Conservation (phyloP, 805 yeast genomes). For the Kazachstania africana region DNA sequence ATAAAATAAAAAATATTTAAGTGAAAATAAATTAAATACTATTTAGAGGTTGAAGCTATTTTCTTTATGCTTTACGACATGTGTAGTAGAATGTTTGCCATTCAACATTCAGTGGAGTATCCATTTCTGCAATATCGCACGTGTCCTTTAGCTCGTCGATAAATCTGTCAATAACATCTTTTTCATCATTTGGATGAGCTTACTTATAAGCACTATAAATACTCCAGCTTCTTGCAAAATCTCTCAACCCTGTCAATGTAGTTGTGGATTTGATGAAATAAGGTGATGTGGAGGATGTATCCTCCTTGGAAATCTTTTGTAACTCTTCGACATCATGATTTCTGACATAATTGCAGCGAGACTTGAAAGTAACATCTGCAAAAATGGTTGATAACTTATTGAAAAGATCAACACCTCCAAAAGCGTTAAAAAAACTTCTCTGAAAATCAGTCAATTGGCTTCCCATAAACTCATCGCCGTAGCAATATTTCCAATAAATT, state of each 20-base stretch:
- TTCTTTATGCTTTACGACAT: too few relatives aligned
- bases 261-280: conserved; percentile 26
- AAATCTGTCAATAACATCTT: conserved; percentile 39
- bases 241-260: conserved; percentile 34
- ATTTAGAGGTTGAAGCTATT: too few relatives aligned
- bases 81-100: conserved; percentile 48
- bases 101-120: conserved; percentile 32
- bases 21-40: too few relatives aligned
- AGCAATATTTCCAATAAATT: conserved; percentile 42
- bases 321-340: too few relatives aligned
- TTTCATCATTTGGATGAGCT: conserved; percentile 27
- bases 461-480: conserved; percentile 40
- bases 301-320: conserved; percentile 18
- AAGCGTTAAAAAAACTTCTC: conserved; percentile 29
- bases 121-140: conserved; percentile 34
- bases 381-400: conserved; percentile 27
- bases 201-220: conserved; percentile 48
- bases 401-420: conserved; percentile 7
- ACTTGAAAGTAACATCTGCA: conserved; percentile 31
- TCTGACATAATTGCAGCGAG: too few relatives aligned
- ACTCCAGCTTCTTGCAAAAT: conserved; percentile 55
- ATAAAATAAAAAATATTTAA: too few relatives aligned
- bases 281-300: not conserved
- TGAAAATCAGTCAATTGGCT: conserved; percentile 68
- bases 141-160: conserved; percentile 31